Evolutionary conservation across 805 yeast genomes (phyloP).

Genomic region (Debaryomyces castellii): DNA sequence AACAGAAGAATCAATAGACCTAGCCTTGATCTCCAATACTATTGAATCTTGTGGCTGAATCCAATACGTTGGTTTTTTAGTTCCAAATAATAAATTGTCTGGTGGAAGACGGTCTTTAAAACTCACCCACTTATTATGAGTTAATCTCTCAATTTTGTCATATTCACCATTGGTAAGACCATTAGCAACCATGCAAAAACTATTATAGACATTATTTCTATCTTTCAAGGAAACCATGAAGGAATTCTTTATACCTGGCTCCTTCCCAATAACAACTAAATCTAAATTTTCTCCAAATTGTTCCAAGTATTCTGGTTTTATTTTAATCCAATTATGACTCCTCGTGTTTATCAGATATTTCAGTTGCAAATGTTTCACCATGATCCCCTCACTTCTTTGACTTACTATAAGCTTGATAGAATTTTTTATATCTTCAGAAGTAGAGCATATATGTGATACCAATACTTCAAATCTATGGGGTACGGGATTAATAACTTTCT

Average conservation of each 20-base stretch:
- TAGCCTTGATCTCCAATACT: slow-evolving; percentile 80
- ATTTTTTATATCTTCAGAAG: slow-evolving; percentile 52
- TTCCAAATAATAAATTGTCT: slow-evolving; percentile 49
- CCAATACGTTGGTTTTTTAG: slow-evolving; percentile 68
- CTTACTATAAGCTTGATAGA: slow-evolving; percentile 60
- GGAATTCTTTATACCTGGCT: slow-evolving; percentile 67
- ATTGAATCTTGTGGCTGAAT: slow-evolving; percentile 75
- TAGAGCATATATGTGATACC: slow-evolving; percentile 34
- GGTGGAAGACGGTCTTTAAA: slow-evolving; percentile 43
- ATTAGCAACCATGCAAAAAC: slow-evolving; percentile 81
- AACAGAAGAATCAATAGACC: slow-evolving; percentile 57
- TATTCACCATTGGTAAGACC: slow-evolving; percentile 72
- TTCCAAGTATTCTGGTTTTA: slow-evolving; percentile 87
- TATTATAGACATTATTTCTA: slow-evolving; percentile 46
- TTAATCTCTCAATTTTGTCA: slow-evolving; percentile 52
- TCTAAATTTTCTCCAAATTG: slow-evolving; percentile 88
- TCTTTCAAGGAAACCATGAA: slow-evolving; percentile 72
- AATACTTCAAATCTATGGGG: slow-evolving; percentile 53
- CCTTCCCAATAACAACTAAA: slow-evolving; percentile 74
- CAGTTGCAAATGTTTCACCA: slow-evolving; percentile 64
- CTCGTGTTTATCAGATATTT: slow-evolving; percentile 62
- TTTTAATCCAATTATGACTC: slow-evolving; percentile 74
- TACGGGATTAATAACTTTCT: slow-evolving; percentile 43
- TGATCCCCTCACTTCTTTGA: slow-evolving; percentile 75
- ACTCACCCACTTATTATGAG: slow-evolving; percentile 62